A percentile compares a stretch with the other conserved stretches of the same genome.
These are phyloP conservation scores for Kwoniella mangroviensis DNA, from an alignment of 768 basidiomycete species.

Conservation along the genomic window DNA sequence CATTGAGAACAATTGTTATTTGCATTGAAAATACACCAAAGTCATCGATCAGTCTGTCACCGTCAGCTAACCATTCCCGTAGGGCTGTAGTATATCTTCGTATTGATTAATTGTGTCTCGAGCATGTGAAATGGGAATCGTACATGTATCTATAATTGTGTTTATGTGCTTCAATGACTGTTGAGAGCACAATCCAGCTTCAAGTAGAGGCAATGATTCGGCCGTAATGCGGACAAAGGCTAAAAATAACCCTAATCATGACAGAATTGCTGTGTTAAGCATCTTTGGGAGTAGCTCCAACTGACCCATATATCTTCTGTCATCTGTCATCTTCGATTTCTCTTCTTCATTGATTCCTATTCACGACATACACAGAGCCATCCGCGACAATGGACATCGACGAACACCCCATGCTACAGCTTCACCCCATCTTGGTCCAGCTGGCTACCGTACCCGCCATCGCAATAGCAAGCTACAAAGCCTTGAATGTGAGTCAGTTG, in stretches of 20 bases:
- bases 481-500: constrained; percentile 12
- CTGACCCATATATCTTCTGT: too few species aligned
- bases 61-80: background rate
- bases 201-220: background rate
- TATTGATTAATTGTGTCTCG: background rate
- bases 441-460: constrained; percentile 15
- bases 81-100: background rate
- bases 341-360: background rate
- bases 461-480: constrained; percentile 13
- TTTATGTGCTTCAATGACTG: background rate
- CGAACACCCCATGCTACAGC: constrained; percentile 8
- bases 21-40: background rate
- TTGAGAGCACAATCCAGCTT: too few species aligned
- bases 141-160: background rate
- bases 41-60: background rate
- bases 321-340: background rate
- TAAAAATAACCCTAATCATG: background rate
- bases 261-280: background rate
- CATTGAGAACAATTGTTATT: background rate
- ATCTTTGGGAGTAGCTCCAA: background rate
- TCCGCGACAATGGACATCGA: background rate
- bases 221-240: background rate
- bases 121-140: background rate
- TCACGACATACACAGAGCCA: background rate
- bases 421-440: constrained; percentile 15